Conservation (phyloP, 2,329 filamentous ascomycete species). For the Claviceps sorghi region DNA sequence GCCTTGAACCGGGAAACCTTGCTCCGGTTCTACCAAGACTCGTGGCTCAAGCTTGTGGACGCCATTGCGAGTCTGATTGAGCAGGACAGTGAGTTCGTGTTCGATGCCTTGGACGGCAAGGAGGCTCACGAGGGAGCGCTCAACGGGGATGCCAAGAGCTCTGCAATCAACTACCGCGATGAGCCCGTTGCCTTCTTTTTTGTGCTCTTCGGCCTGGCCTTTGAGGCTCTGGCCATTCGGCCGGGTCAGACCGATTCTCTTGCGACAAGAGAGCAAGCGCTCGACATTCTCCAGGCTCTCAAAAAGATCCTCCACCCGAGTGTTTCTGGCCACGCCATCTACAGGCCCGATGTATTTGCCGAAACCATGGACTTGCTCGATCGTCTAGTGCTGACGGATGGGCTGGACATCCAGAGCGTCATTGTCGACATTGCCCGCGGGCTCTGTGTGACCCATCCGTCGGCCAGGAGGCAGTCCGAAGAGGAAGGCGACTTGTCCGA, state of each 20-base stretch:
- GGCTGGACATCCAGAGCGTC: conserved; percentile 72
- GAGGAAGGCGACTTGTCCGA: conserved; percentile 75
- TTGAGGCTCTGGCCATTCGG: conserved; percentile 82
- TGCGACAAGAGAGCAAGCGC: conserved; percentile 60
- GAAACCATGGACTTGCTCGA: conserved; percentile 96
- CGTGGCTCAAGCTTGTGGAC: conserved; percentile 92
- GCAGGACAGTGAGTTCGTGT: conserved; percentile 94
- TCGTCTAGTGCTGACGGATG: conserved; percentile 80
- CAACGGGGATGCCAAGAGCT: conserved; percentile 43
- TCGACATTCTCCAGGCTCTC: conserved; percentile 79
- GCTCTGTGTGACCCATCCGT: conserved; percentile 80
- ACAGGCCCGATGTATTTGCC: conserved; percentile 86
- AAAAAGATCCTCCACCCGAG: conserved; percentile 92
- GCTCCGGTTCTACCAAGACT: conserved; percentile 89
- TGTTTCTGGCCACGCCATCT: conserved; percentile 91
- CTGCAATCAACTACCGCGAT: conserved; percentile 92
- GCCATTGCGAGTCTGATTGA: conserved; percentile 95
- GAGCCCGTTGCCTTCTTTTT: conserved; percentile 99
- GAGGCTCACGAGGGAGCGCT: conserved; percentile 33
- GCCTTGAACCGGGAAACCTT: conserved; percentile 88
- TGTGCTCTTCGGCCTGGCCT: conserved; percentile 88
- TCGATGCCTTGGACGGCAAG: conserved; percentile 88
- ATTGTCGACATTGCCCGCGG: conserved; percentile 91
- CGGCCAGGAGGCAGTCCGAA: conserved; percentile 43
- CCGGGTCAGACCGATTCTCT: conserved; percentile 38